phyloP scores from a whole-genome alignment of 192 early-diverging fungal species.

The Linnemannia exigua region DNA sequence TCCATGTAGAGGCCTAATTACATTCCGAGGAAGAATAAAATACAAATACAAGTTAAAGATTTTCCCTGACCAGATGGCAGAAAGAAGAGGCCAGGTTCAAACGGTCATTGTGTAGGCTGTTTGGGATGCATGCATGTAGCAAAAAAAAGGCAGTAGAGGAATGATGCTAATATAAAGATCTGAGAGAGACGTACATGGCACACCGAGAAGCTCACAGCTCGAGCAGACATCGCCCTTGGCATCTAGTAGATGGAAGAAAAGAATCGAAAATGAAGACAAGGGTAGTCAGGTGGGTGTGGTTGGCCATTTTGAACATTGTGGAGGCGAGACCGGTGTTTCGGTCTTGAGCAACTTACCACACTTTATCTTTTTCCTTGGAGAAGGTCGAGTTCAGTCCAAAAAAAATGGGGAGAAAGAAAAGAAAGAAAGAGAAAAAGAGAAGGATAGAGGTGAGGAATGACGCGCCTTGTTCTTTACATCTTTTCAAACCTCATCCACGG shows the following conservation, averaged over 20 bases:
- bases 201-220: slow-evolving; percentile 41
- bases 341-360: slow-evolving; percentile 33
- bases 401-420: background rate
- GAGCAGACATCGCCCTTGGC: slow-evolving; percentile 48
- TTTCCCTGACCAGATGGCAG: background rate
- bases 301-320: background rate
- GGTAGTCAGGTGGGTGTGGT: background rate
- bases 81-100: background rate
- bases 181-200: slow-evolving; percentile 31
- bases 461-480: background rate
- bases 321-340: slow-evolving; percentile 6
- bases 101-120: background rate
- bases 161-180: background rate
- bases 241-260: slow-evolving; percentile 27
- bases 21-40: background rate
- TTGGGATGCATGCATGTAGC: background rate
- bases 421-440: background rate
- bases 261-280: slow-evolving; percentile 4
- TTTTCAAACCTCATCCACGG: background rate
- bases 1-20: slow-evolving; percentile 45
- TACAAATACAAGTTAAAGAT: background rate
- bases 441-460: background rate
- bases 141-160: background rate
- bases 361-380: slow-evolving; percentile 52
- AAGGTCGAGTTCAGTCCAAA: background rate